phyloP scores from a whole-genome alignment of 2,329 filamentous ascomycete species.

The Magnaporthales sp. region DNA sequence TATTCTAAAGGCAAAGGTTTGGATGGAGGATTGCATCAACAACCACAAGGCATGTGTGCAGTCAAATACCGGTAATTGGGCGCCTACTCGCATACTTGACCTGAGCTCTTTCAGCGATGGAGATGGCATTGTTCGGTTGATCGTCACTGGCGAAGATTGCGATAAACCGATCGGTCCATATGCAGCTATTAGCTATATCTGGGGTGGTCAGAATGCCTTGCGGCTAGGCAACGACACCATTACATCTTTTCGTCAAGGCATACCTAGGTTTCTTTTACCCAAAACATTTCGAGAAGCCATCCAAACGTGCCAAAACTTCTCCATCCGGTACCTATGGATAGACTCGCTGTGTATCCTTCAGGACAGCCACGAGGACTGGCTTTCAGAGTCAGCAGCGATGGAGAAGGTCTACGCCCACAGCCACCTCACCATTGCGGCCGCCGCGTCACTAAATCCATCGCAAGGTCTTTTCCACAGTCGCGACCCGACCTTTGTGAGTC shows the following conservation, averaged over 20 bases:
- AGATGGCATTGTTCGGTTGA: background rate
- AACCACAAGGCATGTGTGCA: background rate
- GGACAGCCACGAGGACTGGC: background rate
- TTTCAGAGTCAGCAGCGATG: background rate
- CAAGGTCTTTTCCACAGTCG: too few relatives aligned
- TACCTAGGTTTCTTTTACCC: background rate
- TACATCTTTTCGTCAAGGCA: background rate
- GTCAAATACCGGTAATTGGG: background rate
- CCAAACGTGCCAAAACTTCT: background rate
- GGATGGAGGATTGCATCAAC: background rate
- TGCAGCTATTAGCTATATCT: background rate
- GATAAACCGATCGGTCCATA: background rate
- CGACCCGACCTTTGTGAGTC: too few relatives aligned
- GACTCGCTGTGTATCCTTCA: background rate
- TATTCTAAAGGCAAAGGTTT: background rate
- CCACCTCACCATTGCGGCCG: too few relatives aligned
- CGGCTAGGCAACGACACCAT: background rate
- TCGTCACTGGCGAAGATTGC: background rate
- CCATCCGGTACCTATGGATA: background rate
- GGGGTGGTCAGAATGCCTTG: background rate
- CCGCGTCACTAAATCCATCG: too few relatives aligned
- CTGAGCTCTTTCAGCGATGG: background rate
- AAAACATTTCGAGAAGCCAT: background rate
- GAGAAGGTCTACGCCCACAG: background rate
- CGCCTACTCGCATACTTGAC: background rate